Percentiles rank a stretch among this genome's conserved stretches.
These are phyloP conservation scores for Boletus pseudopeckii DNA, from an alignment of 768 basidiomycete genomes.

Conservation along the genomic window DNA sequence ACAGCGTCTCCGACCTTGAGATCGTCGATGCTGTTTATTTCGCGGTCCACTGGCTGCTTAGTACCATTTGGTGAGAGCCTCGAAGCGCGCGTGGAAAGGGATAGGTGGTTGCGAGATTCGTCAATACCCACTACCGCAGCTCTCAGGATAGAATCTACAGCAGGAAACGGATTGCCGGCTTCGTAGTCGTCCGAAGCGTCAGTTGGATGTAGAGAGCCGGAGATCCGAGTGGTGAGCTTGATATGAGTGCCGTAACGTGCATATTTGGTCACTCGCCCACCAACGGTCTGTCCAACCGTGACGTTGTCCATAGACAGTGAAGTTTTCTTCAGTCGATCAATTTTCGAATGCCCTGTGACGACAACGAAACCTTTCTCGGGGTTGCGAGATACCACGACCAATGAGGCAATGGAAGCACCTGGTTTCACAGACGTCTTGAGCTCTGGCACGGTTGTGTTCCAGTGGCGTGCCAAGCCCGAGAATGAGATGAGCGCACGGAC, in stretches of 20 bases:
- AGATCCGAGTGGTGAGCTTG: conserved; percentile 68
- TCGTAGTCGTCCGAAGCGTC: conserved; percentile 82
- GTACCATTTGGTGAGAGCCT: conserved; percentile 53
- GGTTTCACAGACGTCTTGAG: conserved; percentile 58
- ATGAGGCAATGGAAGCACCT: conserved; percentile 68
- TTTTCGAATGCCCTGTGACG: conserved; percentile 71
- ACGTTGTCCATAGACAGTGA: conserved; percentile 64
- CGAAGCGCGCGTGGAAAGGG: conserved; percentile 80
- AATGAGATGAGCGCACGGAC: conserved; percentile 83
- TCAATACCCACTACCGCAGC: conserved; percentile 72
- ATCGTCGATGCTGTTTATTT: conserved; percentile 58
- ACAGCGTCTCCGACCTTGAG: conserved; percentile 72
- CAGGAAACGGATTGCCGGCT: conserved; percentile 50
- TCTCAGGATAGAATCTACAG: conserved; percentile 63
- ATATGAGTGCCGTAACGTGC: conserved; percentile 69
- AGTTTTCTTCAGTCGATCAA: conserved; percentile 45
- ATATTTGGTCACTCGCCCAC: conserved; percentile 78
- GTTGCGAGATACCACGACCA: conserved; percentile 89
- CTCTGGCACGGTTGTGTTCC: conserved; percentile 61
- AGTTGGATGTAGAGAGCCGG: conserved; percentile 77
- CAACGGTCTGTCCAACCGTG: conserved; percentile 67
- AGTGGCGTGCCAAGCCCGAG: conserved; percentile 81
- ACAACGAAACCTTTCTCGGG: conserved; percentile 83
- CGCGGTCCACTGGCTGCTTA: conserved; percentile 57
- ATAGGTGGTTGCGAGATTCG: conserved; percentile 58